A percentile compares a stretch with the other conserved stretches of the same genome.
phyloP scores from a whole-genome alignment of 306 rosid genomes.

The Cucumis sativus region Cucumber_9930_V3 NC_026656.2:10005501-10006000 shows the following conservation, averaged over 20 bases:
- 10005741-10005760: slow-evolving; percentile 30
- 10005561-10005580: too few species aligned
- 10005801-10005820: slow-evolving; percentile 13
- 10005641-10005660: not conserved
- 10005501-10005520: not conserved
- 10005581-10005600: not conserved
- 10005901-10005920: not conserved
- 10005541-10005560: not conserved
- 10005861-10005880: too few species aligned
- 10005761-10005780: not conserved
- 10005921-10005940: slow-evolving; percentile 36
- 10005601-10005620: not conserved
- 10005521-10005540: not conserved
- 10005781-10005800: too few species aligned
- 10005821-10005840: slow-evolving; percentile 20
- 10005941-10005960: slow-evolving; percentile 10
- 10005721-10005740: slow-evolving; percentile 31
- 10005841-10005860: not conserved
- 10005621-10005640: not conserved
- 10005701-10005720: slow-evolving; percentile 16
- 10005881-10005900: too few species aligned
- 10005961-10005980: too few species aligned
- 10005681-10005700: slow-evolving; percentile 6
- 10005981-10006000: not conserved
- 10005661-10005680: not conserved